Evolutionary conservation across 2,329 filamentous ascomycete genomes (phyloP).

Genomic region (Lasiodiplodia sp.): DNA sequence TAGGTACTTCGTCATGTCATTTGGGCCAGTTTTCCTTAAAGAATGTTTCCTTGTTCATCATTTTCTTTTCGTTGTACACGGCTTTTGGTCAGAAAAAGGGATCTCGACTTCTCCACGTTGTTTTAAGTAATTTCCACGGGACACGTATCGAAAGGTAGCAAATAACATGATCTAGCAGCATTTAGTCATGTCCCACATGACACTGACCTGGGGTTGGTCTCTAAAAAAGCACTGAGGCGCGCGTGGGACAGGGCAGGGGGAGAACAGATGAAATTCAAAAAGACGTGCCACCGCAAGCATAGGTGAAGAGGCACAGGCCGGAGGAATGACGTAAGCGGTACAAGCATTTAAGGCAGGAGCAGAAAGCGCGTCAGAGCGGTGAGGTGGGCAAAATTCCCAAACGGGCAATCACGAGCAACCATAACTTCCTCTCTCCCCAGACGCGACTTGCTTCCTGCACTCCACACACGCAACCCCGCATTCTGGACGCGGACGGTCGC

Average conservation of each 20-base stretch:
- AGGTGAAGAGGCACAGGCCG: background rate
- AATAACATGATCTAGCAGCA: slow-evolving; percentile 26
- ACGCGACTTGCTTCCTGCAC: background rate
- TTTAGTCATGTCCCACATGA: background rate
- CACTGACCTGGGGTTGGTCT: background rate
- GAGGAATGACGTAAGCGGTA: background rate
- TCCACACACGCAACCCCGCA: background rate
- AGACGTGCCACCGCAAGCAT: background rate
- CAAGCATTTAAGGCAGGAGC: background rate
- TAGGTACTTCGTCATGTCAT: slow-evolving; percentile 3
- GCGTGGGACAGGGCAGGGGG: background rate
- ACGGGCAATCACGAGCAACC: background rate
- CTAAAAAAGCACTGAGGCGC: background rate
- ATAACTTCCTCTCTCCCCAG: background rate
- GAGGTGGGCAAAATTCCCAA: background rate
- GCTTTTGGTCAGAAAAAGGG: slow-evolving; percentile 23
- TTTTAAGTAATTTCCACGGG: slow-evolving; percentile 8
- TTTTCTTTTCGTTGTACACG: slow-evolving; percentile 5
- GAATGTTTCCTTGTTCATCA: background rate
- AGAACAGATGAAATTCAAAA: background rate
- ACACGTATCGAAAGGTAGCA: slow-evolving; percentile 24
- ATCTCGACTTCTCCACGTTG: background rate
- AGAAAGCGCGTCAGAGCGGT: slow-evolving; percentile 4
- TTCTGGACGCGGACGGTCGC: background rate
- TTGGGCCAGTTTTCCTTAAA: slow-evolving; percentile 1